Evolutionary conservation across 805 yeast species (phyloP), one percentile per base, ranked within the genome.

Genomic region (Candida chilensis): DNA sequence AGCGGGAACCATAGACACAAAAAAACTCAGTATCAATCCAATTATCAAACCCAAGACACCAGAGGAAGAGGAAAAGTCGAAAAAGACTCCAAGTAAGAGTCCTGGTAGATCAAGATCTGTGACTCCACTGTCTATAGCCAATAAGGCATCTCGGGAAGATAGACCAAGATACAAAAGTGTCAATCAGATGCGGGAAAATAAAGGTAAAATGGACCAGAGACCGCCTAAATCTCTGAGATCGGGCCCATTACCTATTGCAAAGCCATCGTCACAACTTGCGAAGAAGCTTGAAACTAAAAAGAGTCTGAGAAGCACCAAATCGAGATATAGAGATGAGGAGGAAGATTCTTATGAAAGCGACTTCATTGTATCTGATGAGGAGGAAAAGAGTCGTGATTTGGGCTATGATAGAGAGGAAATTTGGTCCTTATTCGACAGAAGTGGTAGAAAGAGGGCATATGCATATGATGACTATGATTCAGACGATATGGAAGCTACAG

Each of bases 401-500:
- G 86, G 76, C 3, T 83, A 82, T 40, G 83, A 84, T 42, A 59
- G 90, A 27, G 87, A 82, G 38, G 95, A 87, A 51, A 88, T 90
- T 28, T 86, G 96, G 96, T 72, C 77, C 13, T 69, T 90, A 53
- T 82, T 88, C 52, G 78, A 75, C 45, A 65, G 71, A 34, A n/a
- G n/a, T n/a, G 85, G 87, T 3, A 66, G 65, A 35, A 62, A 67
- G 32, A 60, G 85, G 27, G 42, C 59, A 1, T 53, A 63, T 26
- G 53, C 55, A 21, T 59, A 64, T 30, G 64, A 66, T 31, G 74
- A 70, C 32, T 71, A 65, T 32, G 67, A 70, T 5, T 71, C 69
- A 19, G 77, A 68, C 34, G 86, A 84, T 44, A 90, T 92, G 96
- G 97, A 90, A 48, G 96, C 96, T 3, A 80, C 92, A 1, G 96